Base-by-base conservation (phyloP, 768 basidiomycete genomes). In the Pleurotus ostreatus region DNA sequence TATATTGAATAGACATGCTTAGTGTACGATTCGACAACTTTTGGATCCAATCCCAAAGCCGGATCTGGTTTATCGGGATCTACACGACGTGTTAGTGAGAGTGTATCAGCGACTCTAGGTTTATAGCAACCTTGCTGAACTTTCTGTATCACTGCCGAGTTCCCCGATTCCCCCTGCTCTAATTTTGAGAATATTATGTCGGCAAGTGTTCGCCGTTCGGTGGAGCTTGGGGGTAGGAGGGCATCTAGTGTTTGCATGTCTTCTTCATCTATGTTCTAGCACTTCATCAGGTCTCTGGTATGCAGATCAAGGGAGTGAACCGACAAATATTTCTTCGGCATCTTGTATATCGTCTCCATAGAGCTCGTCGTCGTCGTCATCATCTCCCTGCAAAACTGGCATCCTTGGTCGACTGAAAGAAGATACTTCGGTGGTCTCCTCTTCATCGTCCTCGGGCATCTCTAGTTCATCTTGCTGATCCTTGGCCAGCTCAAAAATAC, bases 121-220 rank as follows among this genome's bases (percentile, higher is more conserved):
- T 30, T 13, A 15, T 55, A 57, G 53, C 23, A 55, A 84, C 85
- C 83, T 78, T 80, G 84, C 23, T 79, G 76, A 6, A 82, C 79
- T 62, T 83, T 84, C 66, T 80, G 79, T 55, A 85, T 83, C 25
- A 80, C 73, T 8, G 81, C 78, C 6, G 82, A 69, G 39, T 79
- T 75, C 45, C 75, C 74, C 3, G 78, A 68, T 59, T 86, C 84
- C 11, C 75, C 78, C 56, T 78, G 81, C 57, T 95, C 88, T 20
- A 99, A 78, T 73, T 98, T 98, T 22, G 90, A 81, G 66, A 99
- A 92, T 57, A 98, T 99, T n/a, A 98, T 78, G 68, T 99, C 97
- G 26, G 97, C 97, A 26, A 99, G 75, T 2, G 96, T 98, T 68
- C 83, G 81, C 45, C 92, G 83, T 68, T 91, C 87, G 5, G 81